Percentiles rank a stretch among this genome's conserved stretches.
These are phyloP conservation scores for Mangifera indica DNA, from an alignment of 345 rosid species.

Conservation along the genomic window DNA sequence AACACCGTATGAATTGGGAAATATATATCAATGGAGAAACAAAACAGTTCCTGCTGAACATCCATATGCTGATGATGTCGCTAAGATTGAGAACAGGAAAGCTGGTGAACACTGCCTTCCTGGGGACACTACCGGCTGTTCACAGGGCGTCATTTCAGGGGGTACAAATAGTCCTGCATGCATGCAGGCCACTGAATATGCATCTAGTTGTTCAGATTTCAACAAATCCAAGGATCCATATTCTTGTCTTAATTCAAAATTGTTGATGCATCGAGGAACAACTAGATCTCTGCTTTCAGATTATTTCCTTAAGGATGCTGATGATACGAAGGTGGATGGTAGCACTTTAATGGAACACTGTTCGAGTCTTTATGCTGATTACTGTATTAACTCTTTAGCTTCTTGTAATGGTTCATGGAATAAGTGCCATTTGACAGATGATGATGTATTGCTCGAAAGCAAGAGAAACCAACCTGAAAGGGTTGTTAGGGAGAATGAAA, in stretches of 20 bases:
- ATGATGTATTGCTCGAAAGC: slow-evolving; percentile 26
- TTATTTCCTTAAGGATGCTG: slow-evolving; percentile 35
- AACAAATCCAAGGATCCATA: slow-evolving; percentile 32
- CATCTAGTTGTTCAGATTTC: slow-evolving; percentile 21
- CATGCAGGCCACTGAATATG: slow-evolving; percentile 20
- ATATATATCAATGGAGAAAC: slow-evolving; percentile 48
- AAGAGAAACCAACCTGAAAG: slow-evolving; percentile 22
- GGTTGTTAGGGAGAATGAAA: slow-evolving; percentile 21
- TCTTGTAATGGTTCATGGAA: slow-evolving; percentile 24
- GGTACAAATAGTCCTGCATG: slow-evolving; percentile 27
- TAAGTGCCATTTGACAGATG: slow-evolving; percentile 18
- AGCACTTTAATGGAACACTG: slow-evolving; percentile 23
- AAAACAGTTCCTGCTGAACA: slow-evolving; percentile 38
- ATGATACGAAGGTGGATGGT: slow-evolving; percentile 32
- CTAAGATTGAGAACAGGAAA: slow-evolving; percentile 29
- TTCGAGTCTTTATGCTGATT: slow-evolving; percentile 38
- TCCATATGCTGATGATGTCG: slow-evolving; percentile 8
- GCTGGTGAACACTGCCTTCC: slow-evolving; percentile 22
- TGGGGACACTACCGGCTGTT: slow-evolving; percentile 14
- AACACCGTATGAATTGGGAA: slow-evolving; percentile 32
- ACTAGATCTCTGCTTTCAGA: slow-evolving; percentile 41
- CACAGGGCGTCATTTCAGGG: slow-evolving; percentile 26
- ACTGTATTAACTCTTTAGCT: slow-evolving; percentile 32
- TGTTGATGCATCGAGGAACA: slow-evolving; percentile 18
- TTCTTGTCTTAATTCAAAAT: slow-evolving; percentile 13